Conservation (phyloP, 306 rosid species). For the Astragalus glycyphyllos region DNA sequence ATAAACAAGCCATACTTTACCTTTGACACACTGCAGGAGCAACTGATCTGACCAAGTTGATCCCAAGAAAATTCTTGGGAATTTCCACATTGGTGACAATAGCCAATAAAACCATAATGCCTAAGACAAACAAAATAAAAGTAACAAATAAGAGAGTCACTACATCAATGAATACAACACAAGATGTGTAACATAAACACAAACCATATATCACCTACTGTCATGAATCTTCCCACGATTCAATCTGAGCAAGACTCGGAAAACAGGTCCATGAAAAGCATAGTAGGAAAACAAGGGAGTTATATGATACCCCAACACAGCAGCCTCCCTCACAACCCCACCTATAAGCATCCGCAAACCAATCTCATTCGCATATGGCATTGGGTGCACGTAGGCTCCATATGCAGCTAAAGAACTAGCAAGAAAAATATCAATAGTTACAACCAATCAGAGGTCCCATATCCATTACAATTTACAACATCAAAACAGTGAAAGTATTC, state of each 20-base stretch:
- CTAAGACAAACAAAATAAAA: constrained; percentile 43
- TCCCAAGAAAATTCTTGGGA: constrained; percentile 79
- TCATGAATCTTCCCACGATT: constrained; percentile 76
- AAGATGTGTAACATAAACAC: constrained; percentile 4
- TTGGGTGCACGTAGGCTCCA: constrained; percentile 86
- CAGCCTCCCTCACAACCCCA: constrained; percentile 90
- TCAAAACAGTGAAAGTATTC: neutral
- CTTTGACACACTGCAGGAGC: constrained; percentile 69
- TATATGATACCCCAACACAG: constrained; percentile 74
- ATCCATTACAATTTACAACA: constrained; percentile 35
- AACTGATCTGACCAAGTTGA: constrained; percentile 73
- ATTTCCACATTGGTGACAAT: constrained; percentile 78
- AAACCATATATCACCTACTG: constrained; percentile 54
- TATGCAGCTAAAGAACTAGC: constrained; percentile 91
- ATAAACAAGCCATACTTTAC: constrained; percentile 49
- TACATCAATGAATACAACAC: neutral
- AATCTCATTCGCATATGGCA: constrained; percentile 90
- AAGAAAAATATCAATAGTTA: constrained; percentile 32
- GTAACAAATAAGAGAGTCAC: constrained; percentile 15
- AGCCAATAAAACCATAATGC: constrained; percentile 77
- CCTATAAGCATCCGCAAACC: constrained; percentile 97
- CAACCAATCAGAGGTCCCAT: constrained; percentile 9
- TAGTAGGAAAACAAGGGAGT: constrained; percentile 84
- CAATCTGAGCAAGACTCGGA: constrained; percentile 79
- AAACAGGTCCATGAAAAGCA: constrained; percentile 90